Percentiles rank a stretch among this genome's conserved stretches.
Conservation (phyloP, 2,329 filamentous ascomycete genomes). For the Ceratocystis colombiana region DNA sequence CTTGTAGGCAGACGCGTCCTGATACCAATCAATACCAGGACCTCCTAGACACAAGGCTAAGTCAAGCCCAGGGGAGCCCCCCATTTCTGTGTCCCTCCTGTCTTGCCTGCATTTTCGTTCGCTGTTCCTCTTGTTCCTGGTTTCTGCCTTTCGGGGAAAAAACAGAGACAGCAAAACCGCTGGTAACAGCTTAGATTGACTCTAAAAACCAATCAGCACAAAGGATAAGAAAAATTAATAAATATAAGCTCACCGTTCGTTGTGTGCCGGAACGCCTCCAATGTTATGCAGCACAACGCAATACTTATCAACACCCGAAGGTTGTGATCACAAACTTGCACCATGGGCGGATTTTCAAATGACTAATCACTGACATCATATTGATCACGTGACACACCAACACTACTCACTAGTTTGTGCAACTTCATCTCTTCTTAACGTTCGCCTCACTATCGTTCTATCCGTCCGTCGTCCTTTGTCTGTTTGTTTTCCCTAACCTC, state of each 20-base stretch:
- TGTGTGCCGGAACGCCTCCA: no score
- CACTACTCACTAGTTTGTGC: background rate
- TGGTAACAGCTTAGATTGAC: no score
- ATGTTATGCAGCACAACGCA: background rate
- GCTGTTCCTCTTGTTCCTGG: background rate
- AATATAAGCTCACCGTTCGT: no score
- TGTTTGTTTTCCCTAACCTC: background rate
- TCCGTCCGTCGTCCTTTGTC: no score
- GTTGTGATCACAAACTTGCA: background rate
- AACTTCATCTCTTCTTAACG: slow-evolving; percentile 1
- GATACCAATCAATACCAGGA: background rate
- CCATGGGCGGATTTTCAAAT: background rate
- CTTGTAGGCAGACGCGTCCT: slow-evolving; percentile 2
- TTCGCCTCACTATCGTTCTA: background rate
- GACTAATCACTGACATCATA: background rate
- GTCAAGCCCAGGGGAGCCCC: no score
- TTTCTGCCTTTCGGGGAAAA: background rate
- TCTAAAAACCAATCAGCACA: no score
- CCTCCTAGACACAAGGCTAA: no score
- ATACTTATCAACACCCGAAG: background rate
- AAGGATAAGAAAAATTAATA: no score
- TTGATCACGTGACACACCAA: background rate
- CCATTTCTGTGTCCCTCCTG: background rate
- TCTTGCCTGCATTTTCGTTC: background rate
- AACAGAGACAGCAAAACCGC: no score